Conservation (phyloP, 2,329 filamentous ascomycete genomes). For the Dactylonectria macrodidyma region DNA sequence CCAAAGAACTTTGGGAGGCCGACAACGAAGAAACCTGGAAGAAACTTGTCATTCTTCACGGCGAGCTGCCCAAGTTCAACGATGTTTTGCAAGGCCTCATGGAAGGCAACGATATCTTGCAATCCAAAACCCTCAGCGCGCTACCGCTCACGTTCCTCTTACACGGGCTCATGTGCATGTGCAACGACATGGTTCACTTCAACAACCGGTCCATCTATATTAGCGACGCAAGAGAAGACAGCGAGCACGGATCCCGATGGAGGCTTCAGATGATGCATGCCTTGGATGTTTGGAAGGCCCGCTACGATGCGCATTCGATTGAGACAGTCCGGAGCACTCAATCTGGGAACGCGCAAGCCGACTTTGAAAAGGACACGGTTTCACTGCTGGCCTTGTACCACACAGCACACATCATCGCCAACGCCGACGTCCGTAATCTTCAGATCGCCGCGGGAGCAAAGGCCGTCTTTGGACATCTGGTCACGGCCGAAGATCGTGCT, state of each 20-base stretch:
- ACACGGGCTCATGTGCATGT: background rate
- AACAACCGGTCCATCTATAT: background rate
- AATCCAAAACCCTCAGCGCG: background rate
- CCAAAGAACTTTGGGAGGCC: background rate
- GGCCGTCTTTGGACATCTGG: background rate
- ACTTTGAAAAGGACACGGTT: background rate
- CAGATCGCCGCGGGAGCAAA: background rate
- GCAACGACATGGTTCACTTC: background rate
- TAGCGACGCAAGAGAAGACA: background rate
- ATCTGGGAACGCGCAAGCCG: background rate
- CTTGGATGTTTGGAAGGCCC: background rate
- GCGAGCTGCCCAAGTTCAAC: background rate
- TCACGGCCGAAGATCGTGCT: background rate
- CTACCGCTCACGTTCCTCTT: background rate
- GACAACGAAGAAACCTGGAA: background rate
- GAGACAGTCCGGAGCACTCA: background rate
- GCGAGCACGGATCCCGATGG: background rate
- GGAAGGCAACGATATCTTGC: background rate
- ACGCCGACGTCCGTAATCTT: background rate
- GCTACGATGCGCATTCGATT: background rate
- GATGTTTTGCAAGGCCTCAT: background rate
- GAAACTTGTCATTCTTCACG: background rate
- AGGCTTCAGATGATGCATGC: background rate
- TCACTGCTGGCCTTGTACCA: background rate
- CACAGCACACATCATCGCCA: background rate